A percentile compares a stretch with the other conserved stretches of the same genome.
Conservation (phyloP, 805 yeast species). For the Ogataea nakhonphanomensis region DNA sequence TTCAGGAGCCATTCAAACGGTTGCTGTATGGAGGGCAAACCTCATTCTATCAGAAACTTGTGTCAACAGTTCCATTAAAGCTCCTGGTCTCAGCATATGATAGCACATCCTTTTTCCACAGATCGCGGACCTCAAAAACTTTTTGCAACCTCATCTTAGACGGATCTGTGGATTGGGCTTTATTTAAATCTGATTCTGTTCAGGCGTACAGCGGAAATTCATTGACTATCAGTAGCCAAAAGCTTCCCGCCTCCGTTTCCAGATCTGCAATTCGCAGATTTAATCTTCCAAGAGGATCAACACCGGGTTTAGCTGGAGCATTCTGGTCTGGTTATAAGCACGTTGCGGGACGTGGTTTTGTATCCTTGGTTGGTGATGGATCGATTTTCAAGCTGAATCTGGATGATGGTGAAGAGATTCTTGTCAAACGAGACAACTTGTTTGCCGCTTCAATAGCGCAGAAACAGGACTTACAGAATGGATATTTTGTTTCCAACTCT, state of each 20-base stretch:
- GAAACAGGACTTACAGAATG: slow-evolving; percentile 36
- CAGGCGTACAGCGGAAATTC: slow-evolving; percentile 55
- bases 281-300: slow-evolving; percentile 21
- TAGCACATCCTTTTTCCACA: slow-evolving; percentile 10
- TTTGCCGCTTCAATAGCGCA: slow-evolving; percentile 52
- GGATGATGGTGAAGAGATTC: slow-evolving; percentile 43
- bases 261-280: slow-evolving; percentile 30
- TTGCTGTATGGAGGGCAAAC: slow-evolving; percentile 43
- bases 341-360: slow-evolving; percentile 56
- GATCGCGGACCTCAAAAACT: slow-evolving; percentile 31
- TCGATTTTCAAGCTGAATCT: slow-evolving; percentile 47
- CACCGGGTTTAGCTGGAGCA: slow-evolving; percentile 41
- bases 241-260: slow-evolving; percentile 40
- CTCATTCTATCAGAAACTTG: slow-evolving; percentile 44
- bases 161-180: slow-evolving; percentile 63
- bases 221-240: slow-evolving; percentile 36
- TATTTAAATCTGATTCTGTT: slow-evolving; percentile 44
- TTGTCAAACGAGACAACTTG: slow-evolving; percentile 44
- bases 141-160: slow-evolving; percentile 47
- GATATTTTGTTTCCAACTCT: slow-evolving; percentile 18
- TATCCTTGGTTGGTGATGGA: slow-evolving; percentile 53
- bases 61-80: slow-evolving; percentile 46
- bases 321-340: slow-evolving; percentile 42
- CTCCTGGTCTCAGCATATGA: slow-evolving; percentile 40
- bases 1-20: slow-evolving; percentile 39